Evolutionary conservation across 768 basidiomycete genomes (phyloP).

Genomic region (Glaciozyma martinii): DNA sequence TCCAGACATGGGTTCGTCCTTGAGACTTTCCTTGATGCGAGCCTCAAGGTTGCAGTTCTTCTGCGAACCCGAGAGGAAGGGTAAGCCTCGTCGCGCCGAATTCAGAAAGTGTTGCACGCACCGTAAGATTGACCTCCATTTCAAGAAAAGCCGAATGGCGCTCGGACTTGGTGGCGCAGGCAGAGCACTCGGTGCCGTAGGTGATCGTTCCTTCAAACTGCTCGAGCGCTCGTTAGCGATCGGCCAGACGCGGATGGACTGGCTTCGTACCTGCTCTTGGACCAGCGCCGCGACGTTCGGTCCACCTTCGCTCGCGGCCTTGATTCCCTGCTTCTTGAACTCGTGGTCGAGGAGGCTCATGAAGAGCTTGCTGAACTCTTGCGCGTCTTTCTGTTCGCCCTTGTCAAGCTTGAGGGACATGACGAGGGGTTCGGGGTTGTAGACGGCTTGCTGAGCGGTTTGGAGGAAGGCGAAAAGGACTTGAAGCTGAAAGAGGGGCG

Average conservation of each 20-base stretch:
- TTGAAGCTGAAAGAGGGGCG: slow-evolving; percentile 44
- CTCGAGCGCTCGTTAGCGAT: slow-evolving; percentile 8
- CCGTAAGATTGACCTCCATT: slow-evolving; percentile 75
- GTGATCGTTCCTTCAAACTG: slow-evolving; percentile 82
- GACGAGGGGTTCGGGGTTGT: slow-evolving; percentile 75
- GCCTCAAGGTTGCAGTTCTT: slow-evolving; percentile 65
- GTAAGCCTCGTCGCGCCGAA: not conserved
- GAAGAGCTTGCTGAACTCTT: slow-evolving; percentile 96
- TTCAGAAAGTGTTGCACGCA: slow-evolving; percentile 36
- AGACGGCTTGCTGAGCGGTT: slow-evolving; percentile 56
- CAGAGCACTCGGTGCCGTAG: slow-evolving; percentile 68
- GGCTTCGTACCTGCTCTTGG: slow-evolving; percentile 53
- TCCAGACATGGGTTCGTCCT: slow-evolving; percentile 63
- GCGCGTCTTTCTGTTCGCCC: slow-evolving; percentile 90
- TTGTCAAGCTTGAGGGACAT: slow-evolving; percentile 72
- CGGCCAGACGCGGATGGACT: not conserved
- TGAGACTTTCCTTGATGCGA: slow-evolving; percentile 55
- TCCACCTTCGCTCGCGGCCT: slow-evolving; percentile 1
- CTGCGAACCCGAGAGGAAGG: slow-evolving; percentile 40
- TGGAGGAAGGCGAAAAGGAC: slow-evolving; percentile 70
- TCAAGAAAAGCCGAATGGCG: slow-evolving; percentile 68
- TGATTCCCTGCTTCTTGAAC: slow-evolving; percentile 62
- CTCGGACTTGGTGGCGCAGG: slow-evolving; percentile 62
- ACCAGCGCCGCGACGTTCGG: slow-evolving; percentile 58
- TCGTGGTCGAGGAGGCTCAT: slow-evolving; percentile 79